Percentiles rank a stretch among this genome's conserved stretches.
Conservation (phyloP, 2,329 filamentous ascomycete genomes). For the Lizonia empirigonia region DNA sequence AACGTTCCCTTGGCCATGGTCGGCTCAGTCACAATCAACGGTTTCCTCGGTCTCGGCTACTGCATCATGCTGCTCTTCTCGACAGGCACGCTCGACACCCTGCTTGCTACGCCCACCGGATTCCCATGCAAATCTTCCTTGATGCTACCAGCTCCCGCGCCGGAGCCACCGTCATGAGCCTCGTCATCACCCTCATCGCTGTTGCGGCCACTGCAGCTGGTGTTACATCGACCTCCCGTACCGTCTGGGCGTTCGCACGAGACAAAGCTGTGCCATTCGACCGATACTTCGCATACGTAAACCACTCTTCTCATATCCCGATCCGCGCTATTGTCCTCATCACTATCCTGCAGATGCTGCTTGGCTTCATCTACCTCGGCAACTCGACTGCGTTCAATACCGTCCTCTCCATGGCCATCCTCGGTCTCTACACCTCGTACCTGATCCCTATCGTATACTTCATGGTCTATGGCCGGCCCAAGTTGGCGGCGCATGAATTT, state of each 20-base stretch:
- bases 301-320: constrained; percentile 42
- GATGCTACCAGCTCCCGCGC: constrained; percentile 24
- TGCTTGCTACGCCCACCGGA: constrained; percentile 51
- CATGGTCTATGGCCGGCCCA: constrained; percentile 45
- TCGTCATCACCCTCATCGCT: constrained; percentile 19
- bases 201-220: constrained; percentile 32
- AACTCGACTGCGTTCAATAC: constrained; percentile 53
- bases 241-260: constrained; percentile 49
- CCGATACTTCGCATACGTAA: constrained; percentile 47
- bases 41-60: constrained; percentile 54
- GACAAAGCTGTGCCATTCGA: constrained; percentile 49
- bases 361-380: constrained; percentile 51
- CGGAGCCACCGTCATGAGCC: constrained; percentile 53
- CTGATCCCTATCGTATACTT: constrained; percentile 50
- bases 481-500: constrained; percentile 17
- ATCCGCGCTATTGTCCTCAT: constrained; percentile 37
- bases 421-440: constrained; percentile 54
- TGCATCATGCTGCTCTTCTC: constrained; percentile 53
- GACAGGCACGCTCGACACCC: constrained; percentile 47
- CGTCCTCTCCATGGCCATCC: constrained; percentile 51
- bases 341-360: constrained; percentile 35
- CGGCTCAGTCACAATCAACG: constrained; percentile 49
- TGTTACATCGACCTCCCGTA: constrained; percentile 47
- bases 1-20: constrained; percentile 46
- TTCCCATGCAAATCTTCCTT: constrained; percentile 55